Evolutionary conservation across 345 rosid genomes (phyloP).

Genomic region (Melaleuca alternifolia): DNA sequence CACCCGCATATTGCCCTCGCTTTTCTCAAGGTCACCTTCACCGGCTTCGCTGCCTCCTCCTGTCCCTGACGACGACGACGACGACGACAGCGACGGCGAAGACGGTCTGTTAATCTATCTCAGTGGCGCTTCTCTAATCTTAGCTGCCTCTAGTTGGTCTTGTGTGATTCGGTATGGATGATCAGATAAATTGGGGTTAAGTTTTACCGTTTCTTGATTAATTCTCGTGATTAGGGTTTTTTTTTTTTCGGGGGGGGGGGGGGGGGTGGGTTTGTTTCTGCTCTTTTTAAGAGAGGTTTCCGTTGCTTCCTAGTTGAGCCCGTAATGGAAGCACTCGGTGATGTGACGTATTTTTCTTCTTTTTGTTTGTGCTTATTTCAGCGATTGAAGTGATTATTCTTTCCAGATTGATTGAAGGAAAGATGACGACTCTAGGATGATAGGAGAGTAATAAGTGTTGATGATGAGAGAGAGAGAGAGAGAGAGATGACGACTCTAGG

Average conservation of each 20-base stretch:
- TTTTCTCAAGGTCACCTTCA: conserved; percentile 37
- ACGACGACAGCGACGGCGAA: not conserved
- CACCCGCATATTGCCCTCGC: conserved; percentile 46
- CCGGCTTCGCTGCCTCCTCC: conserved; percentile 25
- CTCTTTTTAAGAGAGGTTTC: not conserved
- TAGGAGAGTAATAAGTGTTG: not conserved
- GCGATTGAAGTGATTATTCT: not conserved
- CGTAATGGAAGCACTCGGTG: not conserved
- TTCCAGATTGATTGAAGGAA: not conserved
- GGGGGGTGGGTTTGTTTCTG: not conserved
- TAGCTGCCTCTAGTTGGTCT: not conserved
- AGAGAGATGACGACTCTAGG: no score
- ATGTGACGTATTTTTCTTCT: not conserved
- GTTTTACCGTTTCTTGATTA: not conserved
- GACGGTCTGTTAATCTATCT: not conserved
- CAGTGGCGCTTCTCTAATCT: not conserved
- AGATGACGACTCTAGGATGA: no score
- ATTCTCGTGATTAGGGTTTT: not conserved
- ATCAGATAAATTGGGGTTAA: not conserved
- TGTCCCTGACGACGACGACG: conserved; percentile 5
- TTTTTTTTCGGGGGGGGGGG: not conserved
- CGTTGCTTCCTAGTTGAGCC: not conserved
- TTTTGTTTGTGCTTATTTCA: not conserved
- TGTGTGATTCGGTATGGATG: not conserved
- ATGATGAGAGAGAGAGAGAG: no score